Percentiles rank a stretch among this genome's conserved stretches.
Conservation (phyloP, 192 early-diverging fungal genomes). For the Chytriomyces hyalinus region DNA sequence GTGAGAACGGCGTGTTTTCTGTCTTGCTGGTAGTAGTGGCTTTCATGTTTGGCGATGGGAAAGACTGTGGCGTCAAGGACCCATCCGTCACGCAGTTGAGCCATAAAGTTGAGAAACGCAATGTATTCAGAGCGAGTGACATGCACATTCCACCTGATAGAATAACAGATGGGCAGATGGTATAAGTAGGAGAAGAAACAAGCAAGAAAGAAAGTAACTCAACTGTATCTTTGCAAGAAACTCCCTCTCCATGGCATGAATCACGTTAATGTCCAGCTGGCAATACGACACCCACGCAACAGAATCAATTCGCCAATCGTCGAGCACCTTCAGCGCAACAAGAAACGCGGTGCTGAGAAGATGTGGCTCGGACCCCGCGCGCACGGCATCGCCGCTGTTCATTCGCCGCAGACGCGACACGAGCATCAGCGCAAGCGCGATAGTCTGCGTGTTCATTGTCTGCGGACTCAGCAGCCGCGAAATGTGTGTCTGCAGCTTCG, state of each 20-base stretch:
- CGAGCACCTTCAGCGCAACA: conserved; percentile 30
- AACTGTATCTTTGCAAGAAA: conserved; percentile 32
- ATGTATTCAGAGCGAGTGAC: not conserved
- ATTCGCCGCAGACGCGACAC: conserved; percentile 24
- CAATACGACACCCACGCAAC: conserved; percentile 32
- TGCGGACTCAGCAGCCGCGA: conserved; percentile 15
- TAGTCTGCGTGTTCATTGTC: conserved; percentile 14
- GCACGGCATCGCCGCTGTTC: conserved; percentile 21
- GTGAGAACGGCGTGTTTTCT: not conserved
- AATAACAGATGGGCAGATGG: not conserved
- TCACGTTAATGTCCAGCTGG: not conserved
- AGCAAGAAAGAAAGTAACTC: not conserved
- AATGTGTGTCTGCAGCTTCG: conserved; percentile 15
- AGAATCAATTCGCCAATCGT: conserved; percentile 34
- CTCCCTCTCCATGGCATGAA: conserved; percentile 40
- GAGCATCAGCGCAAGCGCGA: conserved; percentile 28
- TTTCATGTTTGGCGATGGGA: not conserved
- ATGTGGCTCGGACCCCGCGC: conserved; percentile 27
- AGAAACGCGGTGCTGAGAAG: conserved; percentile 28
- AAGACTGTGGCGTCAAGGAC: not conserved
- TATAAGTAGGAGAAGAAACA: not conserved
- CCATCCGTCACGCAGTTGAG: not conserved
- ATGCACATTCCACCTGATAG: conserved; percentile 4
- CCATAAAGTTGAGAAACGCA: not conserved
- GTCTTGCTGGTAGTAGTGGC: not conserved